Conservation (phyloP, 1,139 yeast genomes). For the Scheffersomyces titani region DNA sequence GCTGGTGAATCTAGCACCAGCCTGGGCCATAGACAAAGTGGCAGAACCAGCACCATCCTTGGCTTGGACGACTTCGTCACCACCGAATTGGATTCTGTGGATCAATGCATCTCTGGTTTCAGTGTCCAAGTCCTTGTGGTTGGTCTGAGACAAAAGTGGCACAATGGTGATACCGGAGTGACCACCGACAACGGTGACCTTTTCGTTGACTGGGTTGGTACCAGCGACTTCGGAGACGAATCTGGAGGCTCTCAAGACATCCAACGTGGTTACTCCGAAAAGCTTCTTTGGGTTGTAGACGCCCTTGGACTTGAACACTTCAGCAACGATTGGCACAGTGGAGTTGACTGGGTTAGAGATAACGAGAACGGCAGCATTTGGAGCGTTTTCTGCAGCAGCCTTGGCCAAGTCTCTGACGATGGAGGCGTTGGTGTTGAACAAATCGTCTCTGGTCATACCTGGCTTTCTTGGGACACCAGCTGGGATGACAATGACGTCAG, state of each 20-base stretch:
- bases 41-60: slow-evolving; percentile 95
- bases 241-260: slow-evolving; percentile 85
- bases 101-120: slow-evolving; percentile 69
- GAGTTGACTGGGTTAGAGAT: slow-evolving; percentile 97
- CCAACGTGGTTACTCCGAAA: slow-evolving; percentile 92
- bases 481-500: slow-evolving; percentile 84
- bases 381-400: slow-evolving; percentile 73
- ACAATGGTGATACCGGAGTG: slow-evolving; percentile 96
- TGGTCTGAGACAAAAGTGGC: slow-evolving; percentile 75
- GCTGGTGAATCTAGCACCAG: slow-evolving; percentile 79
- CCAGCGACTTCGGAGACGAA: slow-evolving; percentile 46
- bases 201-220: slow-evolving; percentile 58
- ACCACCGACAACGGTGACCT: slow-evolving; percentile 90
- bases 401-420: slow-evolving; percentile 83
- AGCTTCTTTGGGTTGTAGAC: slow-evolving; percentile 77
- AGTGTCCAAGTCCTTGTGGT: slow-evolving; percentile 47
- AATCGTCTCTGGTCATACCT: slow-evolving; percentile 97
- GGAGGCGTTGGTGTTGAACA: slow-evolving; percentile 90
- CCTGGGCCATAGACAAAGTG: slow-evolving; percentile 95
- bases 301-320: slow-evolving; percentile 74
- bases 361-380: slow-evolving; percentile 73
- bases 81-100: slow-evolving; percentile 93
- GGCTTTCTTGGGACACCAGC: slow-evolving; percentile 99
- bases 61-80: slow-evolving; percentile 95
- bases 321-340: slow-evolving; percentile 90